Evolutionary conservation across 108 stramenopile genomes (phyloP).

Genomic region (Skeletonema potamos): DNA sequence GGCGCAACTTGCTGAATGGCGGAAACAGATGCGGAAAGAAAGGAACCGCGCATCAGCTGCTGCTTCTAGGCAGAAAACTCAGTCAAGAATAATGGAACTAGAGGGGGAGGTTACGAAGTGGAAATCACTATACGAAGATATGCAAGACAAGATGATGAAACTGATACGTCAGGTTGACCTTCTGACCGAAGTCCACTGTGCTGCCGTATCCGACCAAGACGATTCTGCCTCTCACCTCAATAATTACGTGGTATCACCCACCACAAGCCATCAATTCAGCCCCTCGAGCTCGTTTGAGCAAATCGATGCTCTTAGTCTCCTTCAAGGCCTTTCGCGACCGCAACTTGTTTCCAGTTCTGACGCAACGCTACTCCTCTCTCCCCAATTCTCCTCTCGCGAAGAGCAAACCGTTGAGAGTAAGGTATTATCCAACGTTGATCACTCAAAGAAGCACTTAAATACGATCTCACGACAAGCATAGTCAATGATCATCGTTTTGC

Average conservation of each 20-base stretch:
- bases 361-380: not conserved
- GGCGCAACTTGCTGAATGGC: slow-evolving; percentile 70
- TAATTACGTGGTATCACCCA: not conserved
- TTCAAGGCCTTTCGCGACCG: not conserved
- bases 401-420: not conserved
- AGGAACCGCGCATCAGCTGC: slow-evolving; percentile 80
- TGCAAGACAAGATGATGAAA: slow-evolving; percentile 23
- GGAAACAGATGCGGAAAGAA: slow-evolving; percentile 78
- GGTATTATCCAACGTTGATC: not conserved
- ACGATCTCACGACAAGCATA: slow-evolving; percentile 56
- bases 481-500: slow-evolving; percentile 18
- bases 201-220: slow-evolving; percentile 11
- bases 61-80: slow-evolving; percentile 61
- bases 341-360: not conserved
- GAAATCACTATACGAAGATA: slow-evolving; percentile 47
- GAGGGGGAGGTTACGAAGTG: slow-evolving; percentile 59
- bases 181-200: not conserved
- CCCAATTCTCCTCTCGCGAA: not conserved
- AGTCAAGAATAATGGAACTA: slow-evolving; percentile 58
- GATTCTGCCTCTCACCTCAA: not conserved
- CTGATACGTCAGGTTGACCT: slow-evolving; percentile 34
- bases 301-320: slow-evolving; percentile 7
- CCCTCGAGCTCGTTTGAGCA: not conserved
- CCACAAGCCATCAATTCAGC: not conserved
- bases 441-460: slow-evolving; percentile 45